These are phyloP conservation scores for Phytophthora boehmeriae DNA, from an alignment of 352 stramenopile species.

Conservation along the genomic window DNA sequence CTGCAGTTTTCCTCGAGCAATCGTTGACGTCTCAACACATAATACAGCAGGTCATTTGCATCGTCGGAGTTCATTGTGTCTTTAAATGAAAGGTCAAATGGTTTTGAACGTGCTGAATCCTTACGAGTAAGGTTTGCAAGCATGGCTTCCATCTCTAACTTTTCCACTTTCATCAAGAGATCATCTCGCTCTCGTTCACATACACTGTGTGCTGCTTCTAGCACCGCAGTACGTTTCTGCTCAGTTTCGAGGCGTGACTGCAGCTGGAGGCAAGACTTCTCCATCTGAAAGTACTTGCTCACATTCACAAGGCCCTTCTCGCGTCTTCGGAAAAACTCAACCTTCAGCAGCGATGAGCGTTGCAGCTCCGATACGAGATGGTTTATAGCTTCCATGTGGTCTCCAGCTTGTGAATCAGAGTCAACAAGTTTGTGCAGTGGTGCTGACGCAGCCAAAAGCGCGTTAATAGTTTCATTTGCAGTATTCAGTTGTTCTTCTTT, in stretches of 20 bases:
- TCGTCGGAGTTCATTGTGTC: not conserved
- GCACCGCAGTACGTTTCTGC: slow-evolving; percentile 10
- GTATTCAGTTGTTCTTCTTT: slow-evolving; percentile 31
- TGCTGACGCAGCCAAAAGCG: slow-evolving; percentile 18
- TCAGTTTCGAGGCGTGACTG: slow-evolving; percentile 27
- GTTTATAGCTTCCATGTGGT: slow-evolving; percentile 9
- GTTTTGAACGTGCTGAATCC: not conserved
- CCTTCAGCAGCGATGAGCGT: slow-evolving; percentile 16
- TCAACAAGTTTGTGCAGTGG: not conserved
- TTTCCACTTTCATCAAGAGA: slow-evolving; percentile 29
- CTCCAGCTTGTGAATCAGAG: not conserved
- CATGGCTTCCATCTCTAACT: slow-evolving; percentile 25
- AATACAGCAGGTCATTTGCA: slow-evolving; percentile 4
- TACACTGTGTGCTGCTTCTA: slow-evolving; percentile 27
- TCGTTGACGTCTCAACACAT: slow-evolving; percentile 17
- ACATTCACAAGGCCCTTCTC: slow-evolving; percentile 32
- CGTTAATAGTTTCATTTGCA: slow-evolving; percentile 32
- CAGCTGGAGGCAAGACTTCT: slow-evolving; percentile 29
- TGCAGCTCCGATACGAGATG: slow-evolving; percentile 24
- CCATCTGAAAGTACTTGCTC: slow-evolving; percentile 31
- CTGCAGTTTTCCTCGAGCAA: slow-evolving; percentile 22
- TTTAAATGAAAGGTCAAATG: not conserved
- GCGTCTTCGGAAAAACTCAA: slow-evolving; percentile 19
- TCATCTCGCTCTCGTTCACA: slow-evolving; percentile 29
- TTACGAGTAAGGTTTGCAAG: slow-evolving; percentile 5